Evolutionary conservation across 257 asterid genomes (phyloP), one percentile per base, ranked within the genome.

Genomic region (Forsythia suspensa): DNA sequence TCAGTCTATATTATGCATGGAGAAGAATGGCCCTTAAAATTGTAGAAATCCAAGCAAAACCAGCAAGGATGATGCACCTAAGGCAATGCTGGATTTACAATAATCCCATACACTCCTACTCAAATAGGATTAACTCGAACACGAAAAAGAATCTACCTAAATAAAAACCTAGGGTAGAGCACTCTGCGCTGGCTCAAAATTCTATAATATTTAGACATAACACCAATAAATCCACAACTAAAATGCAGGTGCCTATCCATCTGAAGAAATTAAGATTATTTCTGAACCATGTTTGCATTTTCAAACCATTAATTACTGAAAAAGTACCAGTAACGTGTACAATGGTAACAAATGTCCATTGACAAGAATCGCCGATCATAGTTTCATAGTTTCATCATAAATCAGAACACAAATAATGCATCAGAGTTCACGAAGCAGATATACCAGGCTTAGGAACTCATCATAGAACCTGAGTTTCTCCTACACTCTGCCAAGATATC

Each of bases 401-500:
- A 15, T 29, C 74, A 69, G 76, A 20, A 51, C 52, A 42, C 46
- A 51, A 16, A 21, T 66, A 43, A 48, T 10, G 76, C 36, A 39
- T 24, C n/a, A 40, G 37, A 46, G 61, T 4, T 68, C 4, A 34
- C 37, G 46, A 76, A 63, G 61, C 21, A 51, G 36, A 36, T 13
- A 65, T 11, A 61, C 51, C 46, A 51, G 34, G 39, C 57, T 82
- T 74, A 83, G 37, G 81, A 71, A 15, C 79, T 81, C 82, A 84
- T 80, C 77, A 61, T 37, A 36, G 91, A 87, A 41, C 87, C 90
- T 6, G 91, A 83, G 88, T 79, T 85, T 57, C 88, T 85, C 84
- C 72, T 82, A 83, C 91, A 88, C 52, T 85, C 89, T 20, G 84
- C 80, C 83, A 88, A 65, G 88, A 92, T 91, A 66, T 92, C 97